These are phyloP conservation scores for Penicillium sp. DNA, from an alignment of 2,329 filamentous ascomycete species.

Conservation along the genomic window DNA sequence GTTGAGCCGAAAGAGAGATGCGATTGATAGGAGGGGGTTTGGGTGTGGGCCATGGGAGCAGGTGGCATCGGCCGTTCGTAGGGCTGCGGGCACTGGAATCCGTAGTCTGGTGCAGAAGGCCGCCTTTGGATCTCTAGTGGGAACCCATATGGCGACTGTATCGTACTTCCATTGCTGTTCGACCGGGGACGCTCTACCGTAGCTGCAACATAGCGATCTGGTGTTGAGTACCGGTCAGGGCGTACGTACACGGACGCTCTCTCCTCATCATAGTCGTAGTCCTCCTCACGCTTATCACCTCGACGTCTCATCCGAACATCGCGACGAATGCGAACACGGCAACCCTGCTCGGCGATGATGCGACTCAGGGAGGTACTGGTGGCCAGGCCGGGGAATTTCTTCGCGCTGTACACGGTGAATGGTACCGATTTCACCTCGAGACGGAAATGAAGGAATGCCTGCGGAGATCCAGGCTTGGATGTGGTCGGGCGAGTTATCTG, in stretches of 20 bases:
- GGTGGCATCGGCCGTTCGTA: slow-evolving; percentile 38
- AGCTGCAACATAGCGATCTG: slow-evolving; percentile 46
- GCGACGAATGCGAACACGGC: slow-evolving; percentile 88
- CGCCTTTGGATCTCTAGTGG: slow-evolving; percentile 43
- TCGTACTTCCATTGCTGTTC: slow-evolving; percentile 54
- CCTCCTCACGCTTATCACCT: slow-evolving; percentile 63
- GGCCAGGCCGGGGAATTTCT: slow-evolving; percentile 93
- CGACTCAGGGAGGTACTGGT: slow-evolving; percentile 86
- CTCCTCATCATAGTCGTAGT: slow-evolving; percentile 64
- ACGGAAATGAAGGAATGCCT: slow-evolving; percentile 70
- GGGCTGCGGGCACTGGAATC: slow-evolving; percentile 29
- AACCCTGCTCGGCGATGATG: slow-evolving; percentile 91
- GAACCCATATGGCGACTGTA: slow-evolving; percentile 45
- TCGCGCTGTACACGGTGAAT: slow-evolving; percentile 90
- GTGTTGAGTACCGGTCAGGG: slow-evolving; percentile 48
- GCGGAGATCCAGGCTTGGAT: slow-evolving; percentile 42
- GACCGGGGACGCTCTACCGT: slow-evolving; percentile 55
- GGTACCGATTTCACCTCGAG: slow-evolving; percentile 83
- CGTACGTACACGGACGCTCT: slow-evolving; percentile 42
- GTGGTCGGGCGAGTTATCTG: slow-evolving; percentile 24
- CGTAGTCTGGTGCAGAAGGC: slow-evolving; percentile 48
- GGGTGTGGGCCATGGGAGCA: slow-evolving; percentile 36
- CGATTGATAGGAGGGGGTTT: slow-evolving; percentile 36
- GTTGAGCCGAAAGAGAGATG: slow-evolving; percentile 43
- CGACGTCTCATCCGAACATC: slow-evolving; percentile 89